Evolutionary conservation across 129 eudicot species (phyloP).

Genomic region (Flaveria sonorensis): DNA sequence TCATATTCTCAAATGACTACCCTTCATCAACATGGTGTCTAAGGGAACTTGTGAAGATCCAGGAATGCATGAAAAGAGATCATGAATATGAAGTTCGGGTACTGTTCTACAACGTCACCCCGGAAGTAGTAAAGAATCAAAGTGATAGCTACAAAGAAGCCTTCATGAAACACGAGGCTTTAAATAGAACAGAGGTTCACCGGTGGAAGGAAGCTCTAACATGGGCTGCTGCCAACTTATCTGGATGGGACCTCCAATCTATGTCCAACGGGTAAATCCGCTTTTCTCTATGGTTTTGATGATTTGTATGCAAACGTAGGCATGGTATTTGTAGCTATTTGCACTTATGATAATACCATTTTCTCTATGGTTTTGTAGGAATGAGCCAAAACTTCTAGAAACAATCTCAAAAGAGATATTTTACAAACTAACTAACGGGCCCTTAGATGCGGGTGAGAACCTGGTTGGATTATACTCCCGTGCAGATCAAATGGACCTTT

Average conservation of each 20-base stretch:
- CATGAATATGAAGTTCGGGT: not conserved
- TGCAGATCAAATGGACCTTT: constrained; percentile 32
- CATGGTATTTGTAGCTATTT: constrained; percentile 7
- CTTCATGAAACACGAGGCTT: not conserved
- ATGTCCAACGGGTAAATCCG: not conserved
- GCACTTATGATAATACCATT: not conserved
- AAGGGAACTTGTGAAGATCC: constrained; percentile 7
- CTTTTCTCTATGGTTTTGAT: not conserved
- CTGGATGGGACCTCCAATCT: constrained; percentile 13
- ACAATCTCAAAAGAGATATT: constrained; percentile 38
- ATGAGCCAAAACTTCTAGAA: constrained; percentile 36
- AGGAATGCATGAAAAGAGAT: not conserved
- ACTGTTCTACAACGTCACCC: constrained; percentile 11
- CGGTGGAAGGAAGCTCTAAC: not conserved
- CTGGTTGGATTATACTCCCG: constrained; percentile 38
- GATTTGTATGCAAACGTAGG: not conserved
- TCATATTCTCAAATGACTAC: constrained; percentile 5
- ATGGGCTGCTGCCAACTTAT: constrained; percentile 4
- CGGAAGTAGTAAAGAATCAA: constrained; percentile 7
- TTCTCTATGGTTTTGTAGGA: constrained; percentile 31
- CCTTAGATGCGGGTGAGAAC: constrained; percentile 34
- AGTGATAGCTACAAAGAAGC: constrained; percentile 9
- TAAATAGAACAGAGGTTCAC: not conserved
- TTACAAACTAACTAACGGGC: constrained; percentile 28
- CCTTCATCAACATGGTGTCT: constrained; percentile 8